These are phyloP conservation scores for Hypoxylon cercidicola DNA, from an alignment of 495 filamentous ascomycete species.

Conservation along the genomic window DNA sequence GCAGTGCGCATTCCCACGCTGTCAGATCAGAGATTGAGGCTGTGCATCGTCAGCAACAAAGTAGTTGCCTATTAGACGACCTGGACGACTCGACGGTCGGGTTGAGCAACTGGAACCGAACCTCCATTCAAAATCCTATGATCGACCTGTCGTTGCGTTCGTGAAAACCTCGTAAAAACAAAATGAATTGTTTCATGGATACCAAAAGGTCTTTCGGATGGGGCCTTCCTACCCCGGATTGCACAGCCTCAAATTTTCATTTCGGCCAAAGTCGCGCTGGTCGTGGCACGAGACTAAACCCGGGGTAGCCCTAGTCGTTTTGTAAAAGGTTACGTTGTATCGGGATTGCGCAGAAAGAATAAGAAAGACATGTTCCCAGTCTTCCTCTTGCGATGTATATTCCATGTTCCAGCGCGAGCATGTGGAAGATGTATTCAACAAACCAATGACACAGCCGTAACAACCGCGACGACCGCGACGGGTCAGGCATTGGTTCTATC, in stretches of 20 bases:
- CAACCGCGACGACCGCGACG: too few species aligned
- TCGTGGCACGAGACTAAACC: conserved; percentile 3
- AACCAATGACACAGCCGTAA: too few species aligned
- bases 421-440: background rate
- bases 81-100: too few species aligned
- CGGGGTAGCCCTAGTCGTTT: conserved; percentile 5
- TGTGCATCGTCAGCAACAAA: conserved; percentile 24
- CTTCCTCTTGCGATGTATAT: conserved; percentile 9
- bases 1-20: conserved; percentile 9
- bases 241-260: conserved; percentile 37
- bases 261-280: conserved; percentile 18
- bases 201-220: conserved; percentile 15
- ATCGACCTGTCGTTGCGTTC: too few species aligned
- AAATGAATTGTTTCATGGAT: conserved; percentile 29
- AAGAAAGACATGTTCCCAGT: conserved; percentile 7
- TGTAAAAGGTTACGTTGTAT: conserved; percentile 9
- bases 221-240: conserved; percentile 8
- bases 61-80: background rate
- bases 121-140: too few species aligned
- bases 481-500: too few species aligned
- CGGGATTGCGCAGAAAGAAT: conserved; percentile 6
- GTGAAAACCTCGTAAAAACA: conserved; percentile 2
- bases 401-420: conserved; percentile 1
- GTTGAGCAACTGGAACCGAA: too few species aligned
- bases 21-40: conserved; percentile 17